Evolutionary conservation across 768 basidiomycete genomes (phyloP).

Genomic region (Dioszegia crocea): DNA sequence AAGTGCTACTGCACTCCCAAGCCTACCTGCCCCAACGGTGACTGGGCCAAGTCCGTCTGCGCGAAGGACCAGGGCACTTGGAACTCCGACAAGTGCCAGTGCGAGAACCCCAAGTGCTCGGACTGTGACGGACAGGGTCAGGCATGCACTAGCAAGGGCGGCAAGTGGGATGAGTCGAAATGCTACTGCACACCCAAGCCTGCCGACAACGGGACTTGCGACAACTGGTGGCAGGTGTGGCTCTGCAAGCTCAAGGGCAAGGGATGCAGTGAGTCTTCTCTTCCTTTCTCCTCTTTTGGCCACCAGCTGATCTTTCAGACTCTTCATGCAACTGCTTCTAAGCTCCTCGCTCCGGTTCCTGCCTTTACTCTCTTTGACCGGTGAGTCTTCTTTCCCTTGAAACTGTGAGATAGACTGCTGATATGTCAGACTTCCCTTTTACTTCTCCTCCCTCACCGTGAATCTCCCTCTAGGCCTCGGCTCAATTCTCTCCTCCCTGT

Average conservation of each 20-base stretch:
- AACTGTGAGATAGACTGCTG: too few species aligned
- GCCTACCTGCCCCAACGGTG: slow-evolving; percentile 1
- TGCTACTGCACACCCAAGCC: neutral
- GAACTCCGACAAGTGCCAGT: neutral
- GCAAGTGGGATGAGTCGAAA: neutral
- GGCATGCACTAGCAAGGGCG: neutral
- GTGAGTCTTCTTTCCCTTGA: too few species aligned
- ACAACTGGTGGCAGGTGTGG: neutral
- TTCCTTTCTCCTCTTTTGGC: neutral
- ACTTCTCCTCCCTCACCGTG: too few species aligned
- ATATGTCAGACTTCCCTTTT: too few species aligned
- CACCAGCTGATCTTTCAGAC: neutral
- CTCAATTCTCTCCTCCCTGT: too few species aligned
- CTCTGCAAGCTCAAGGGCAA: slow-evolving; percentile 6
- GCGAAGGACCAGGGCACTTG: neutral
- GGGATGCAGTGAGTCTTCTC: neutral
- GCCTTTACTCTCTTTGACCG: neutral
- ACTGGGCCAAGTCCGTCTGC: neutral
- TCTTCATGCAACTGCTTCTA: neutral
- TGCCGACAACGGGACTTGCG: neutral
- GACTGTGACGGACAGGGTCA: neutral
- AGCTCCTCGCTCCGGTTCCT: neutral
- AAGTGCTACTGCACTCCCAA: neutral
- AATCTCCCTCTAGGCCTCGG: too few species aligned
- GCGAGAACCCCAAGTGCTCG: slow-evolving; percentile 2